Evolutionary conservation across 1,284 basidiomycete genomes (phyloP), one percentile per base, ranked within the genome.

Genomic region (Agaricales sp.): DNA sequence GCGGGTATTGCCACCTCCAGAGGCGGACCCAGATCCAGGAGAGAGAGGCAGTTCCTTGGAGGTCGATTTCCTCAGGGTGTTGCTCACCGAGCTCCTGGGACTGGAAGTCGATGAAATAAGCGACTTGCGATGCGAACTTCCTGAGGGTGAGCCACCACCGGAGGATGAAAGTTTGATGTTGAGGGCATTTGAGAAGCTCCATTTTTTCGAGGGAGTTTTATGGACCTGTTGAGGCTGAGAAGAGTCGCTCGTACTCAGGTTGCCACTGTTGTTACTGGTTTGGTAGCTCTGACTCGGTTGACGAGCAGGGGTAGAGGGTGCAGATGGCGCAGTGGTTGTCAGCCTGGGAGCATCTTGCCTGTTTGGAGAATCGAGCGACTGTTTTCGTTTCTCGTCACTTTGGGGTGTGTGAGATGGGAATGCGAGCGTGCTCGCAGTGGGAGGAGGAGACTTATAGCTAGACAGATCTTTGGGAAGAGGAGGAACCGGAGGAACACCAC

Each of bases 181-280:
- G n/a, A 96, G 70, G 3, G 89, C 89, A 51, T 80, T 87, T 3
- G 90, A 90, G 66, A 97, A 91, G 59, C 92, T 95, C 93, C 93
- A 97, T 67, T 96, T 97, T 73, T 94, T 95, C 38, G 82, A 89
- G 44, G 87, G 85, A 1, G 86, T 85, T 66, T 84, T 85, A 48
- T 73, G 65, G 44, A 71, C 66, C 2, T 74, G 66, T 18, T 60
- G 56, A 50, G 70, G 66, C 48, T 74, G 69, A 11, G 73, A 64
- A 11, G 39, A 20, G n/a, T 41, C 39, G 6, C 8, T n/a, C 4
- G 39, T 16, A 44, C 54, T 61, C 46, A 58, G 58, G 53, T 58
- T 66, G 30, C 46, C 48, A 39, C 54, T 53, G 8, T 23, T 45
- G 21, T 24, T 22, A 11, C 11, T 24, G 21, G 24, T 21, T 22